Evolutionary conservation across 768 basidiomycete species (phyloP).

Genomic region (Hygrophoropsis aurantiaca): DNA sequence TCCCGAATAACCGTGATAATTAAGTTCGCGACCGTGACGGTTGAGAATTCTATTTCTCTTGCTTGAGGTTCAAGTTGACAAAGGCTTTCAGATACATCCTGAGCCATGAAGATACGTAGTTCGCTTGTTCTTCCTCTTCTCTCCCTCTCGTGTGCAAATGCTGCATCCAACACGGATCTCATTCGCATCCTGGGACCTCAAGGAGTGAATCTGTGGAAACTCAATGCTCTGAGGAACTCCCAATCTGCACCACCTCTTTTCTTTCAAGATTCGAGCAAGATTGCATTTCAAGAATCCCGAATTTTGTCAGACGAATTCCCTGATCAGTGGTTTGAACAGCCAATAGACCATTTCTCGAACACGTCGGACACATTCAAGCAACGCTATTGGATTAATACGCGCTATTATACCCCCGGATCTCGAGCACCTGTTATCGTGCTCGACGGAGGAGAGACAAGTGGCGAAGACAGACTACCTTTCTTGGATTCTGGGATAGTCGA

Average conservation of each 20-base stretch:
- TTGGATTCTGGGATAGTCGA: slow-evolving; percentile 81
- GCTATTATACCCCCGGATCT: slow-evolving; percentile 69
- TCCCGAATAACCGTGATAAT: no score
- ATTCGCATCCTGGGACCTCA: slow-evolving; percentile 44
- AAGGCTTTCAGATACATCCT: no score
- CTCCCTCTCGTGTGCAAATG: no score
- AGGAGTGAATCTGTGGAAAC: slow-evolving; percentile 64
- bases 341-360: slow-evolving; percentile 76
- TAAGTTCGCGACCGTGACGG: no score
- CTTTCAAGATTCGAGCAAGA: slow-evolving; percentile 15
- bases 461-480: slow-evolving; percentile 56
- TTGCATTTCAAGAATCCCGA: slow-evolving; percentile 14
- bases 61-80: no score
- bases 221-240: slow-evolving; percentile 30
- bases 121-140: no score
- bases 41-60: no score
- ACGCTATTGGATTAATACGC: slow-evolving; percentile 88
- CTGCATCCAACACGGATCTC: no score
- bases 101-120: no score
- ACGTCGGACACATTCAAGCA: slow-evolving; percentile 71
- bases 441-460: slow-evolving; percentile 93
- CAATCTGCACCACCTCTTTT: slow-evolving; percentile 18
- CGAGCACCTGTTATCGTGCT: slow-evolving; percentile 86
- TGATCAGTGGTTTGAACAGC: slow-evolving; percentile 76
- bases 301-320: slow-evolving; percentile 41